Evolutionary conservation across 176 grass and related monocot species (phyloP).

Genomic region (Aechmea fasciata): DNA sequence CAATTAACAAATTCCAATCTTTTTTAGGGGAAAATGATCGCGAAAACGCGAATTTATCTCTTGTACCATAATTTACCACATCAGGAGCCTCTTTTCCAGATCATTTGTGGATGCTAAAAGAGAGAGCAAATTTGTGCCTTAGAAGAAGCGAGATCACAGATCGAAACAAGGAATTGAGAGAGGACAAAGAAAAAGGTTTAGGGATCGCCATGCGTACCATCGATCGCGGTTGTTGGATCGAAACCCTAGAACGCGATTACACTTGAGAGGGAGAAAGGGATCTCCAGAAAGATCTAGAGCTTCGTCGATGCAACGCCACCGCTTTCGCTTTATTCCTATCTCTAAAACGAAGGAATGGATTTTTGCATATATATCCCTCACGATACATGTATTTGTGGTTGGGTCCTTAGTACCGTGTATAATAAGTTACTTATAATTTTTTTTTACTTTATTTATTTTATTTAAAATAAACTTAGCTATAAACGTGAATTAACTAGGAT

Average conservation of each 20-base stretch:
- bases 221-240: neutral
- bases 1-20: too few relatives aligned
- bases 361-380: too few relatives aligned
- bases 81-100: neutral
- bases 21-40: too few relatives aligned
- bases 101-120: neutral
- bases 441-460: too few relatives aligned
- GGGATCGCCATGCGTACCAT: neutral
- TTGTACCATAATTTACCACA: too few relatives aligned
- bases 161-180: neutral
- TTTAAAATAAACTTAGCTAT: too few relatives aligned
- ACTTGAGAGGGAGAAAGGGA: neutral
- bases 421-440: too few relatives aligned
- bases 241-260: neutral
- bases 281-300: neutral
- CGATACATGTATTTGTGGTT: too few relatives aligned
- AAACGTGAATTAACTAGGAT: too few relatives aligned
- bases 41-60: too few relatives aligned
- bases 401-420: too few relatives aligned
- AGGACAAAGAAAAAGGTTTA: neutral
- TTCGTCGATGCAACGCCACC: neutral
- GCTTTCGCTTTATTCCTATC: neutral
- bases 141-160: neutral
- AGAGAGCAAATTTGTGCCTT: neutral
- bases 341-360: too few relatives aligned